Conservation (phyloP, 2,329 filamentous ascomycete genomes). For the Exophiala sp. region DNA sequence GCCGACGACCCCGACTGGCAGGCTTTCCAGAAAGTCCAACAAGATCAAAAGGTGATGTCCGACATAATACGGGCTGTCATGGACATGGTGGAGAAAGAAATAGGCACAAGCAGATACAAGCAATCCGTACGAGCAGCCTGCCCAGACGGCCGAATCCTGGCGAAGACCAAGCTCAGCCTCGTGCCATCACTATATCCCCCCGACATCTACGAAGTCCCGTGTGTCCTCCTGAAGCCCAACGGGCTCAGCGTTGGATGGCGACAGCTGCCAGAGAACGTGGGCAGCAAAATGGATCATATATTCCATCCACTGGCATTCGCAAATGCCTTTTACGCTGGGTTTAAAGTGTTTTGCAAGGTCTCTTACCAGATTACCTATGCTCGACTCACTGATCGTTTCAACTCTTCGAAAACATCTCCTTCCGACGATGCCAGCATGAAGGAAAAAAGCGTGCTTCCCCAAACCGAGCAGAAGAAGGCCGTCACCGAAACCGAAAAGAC, state of each 20-base stretch:
- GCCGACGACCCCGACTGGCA: slow-evolving; percentile 25
- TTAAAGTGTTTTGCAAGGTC: slow-evolving; percentile 17
- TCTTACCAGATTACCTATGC: slow-evolving; percentile 18
- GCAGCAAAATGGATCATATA: slow-evolving; percentile 22
- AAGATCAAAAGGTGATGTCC: slow-evolving; percentile 21
- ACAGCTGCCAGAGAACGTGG: slow-evolving; percentile 17
- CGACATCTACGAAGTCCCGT: slow-evolving; percentile 23
- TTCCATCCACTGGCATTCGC: slow-evolving; percentile 22
- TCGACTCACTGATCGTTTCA: slow-evolving; percentile 12
- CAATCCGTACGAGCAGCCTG: background rate
- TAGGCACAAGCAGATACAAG: slow-evolving; percentile 1
- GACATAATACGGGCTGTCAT: slow-evolving; percentile 15
- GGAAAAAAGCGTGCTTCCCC: background rate
- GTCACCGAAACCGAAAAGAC: slow-evolving; percentile 13
- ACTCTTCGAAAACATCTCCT: background rate
- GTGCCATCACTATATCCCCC: slow-evolving; percentile 20
- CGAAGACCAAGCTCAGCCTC: slow-evolving; percentile 13
- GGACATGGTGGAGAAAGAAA: slow-evolving; percentile 3
- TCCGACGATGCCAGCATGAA: background rate
- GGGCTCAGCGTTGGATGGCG: slow-evolving; percentile 19
- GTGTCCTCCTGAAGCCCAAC: slow-evolving; percentile 17
- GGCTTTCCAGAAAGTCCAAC: slow-evolving; percentile 19
- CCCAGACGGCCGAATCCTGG: background rate
- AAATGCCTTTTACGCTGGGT: slow-evolving; percentile 21
- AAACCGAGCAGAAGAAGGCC: background rate